These are phyloP conservation scores for Raphidocelis subcapitata DNA, from an alignment of 139 green algal species.

Conservation along the genomic window DNA sequence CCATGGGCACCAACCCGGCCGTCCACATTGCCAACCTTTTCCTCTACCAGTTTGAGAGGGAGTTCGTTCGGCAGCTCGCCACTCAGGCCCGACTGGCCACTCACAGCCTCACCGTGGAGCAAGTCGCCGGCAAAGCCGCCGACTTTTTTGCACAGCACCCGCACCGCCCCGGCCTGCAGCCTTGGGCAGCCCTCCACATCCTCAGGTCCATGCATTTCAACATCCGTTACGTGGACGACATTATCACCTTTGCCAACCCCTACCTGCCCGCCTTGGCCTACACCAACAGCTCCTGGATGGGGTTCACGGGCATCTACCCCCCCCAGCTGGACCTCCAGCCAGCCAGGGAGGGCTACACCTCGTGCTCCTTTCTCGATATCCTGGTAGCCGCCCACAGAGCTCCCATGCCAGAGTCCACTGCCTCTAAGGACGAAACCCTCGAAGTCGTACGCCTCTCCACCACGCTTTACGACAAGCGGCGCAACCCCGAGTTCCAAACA, in stretches of 20 bases:
- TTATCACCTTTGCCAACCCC: neutral
- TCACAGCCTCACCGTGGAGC: neutral
- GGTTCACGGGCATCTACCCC: neutral
- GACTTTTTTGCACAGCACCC: neutral
- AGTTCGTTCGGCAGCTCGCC: too few relatives aligned
- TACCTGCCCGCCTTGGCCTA: neutral
- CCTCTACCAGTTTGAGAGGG: neutral
- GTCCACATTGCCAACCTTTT: neutral
- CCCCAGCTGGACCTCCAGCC: neutral
- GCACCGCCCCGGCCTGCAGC: too few relatives aligned
- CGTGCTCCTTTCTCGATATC: neutral
- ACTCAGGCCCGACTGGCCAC: too few relatives aligned
- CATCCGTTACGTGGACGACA: neutral
- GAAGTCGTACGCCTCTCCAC: too few relatives aligned
- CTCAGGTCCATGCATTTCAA: neutral
- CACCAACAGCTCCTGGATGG: neutral
- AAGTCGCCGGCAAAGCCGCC: neutral
- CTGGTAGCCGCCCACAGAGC: neutral
- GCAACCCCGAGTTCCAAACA: too few relatives aligned
- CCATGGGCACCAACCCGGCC: neutral
- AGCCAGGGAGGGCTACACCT: neutral
- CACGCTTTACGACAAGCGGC: too few relatives aligned
- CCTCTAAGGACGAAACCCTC: too few relatives aligned
- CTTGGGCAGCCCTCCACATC: too few relatives aligned
- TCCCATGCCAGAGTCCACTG: slow-evolving; percentile 18